Evolutionary conservation across 345 rosid species (phyloP).

Genomic region (Nasturtium officinale): DNA sequence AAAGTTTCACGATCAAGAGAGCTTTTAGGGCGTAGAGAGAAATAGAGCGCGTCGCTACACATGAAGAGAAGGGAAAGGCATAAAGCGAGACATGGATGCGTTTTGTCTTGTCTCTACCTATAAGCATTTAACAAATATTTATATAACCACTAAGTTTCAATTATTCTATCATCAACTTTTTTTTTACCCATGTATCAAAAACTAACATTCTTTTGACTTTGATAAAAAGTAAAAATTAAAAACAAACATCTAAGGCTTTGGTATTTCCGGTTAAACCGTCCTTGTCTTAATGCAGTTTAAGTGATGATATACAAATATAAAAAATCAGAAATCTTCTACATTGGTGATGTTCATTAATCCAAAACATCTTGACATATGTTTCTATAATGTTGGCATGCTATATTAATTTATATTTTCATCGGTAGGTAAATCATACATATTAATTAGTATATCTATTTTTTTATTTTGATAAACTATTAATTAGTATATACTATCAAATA

Average conservation of each 20-base stretch:
- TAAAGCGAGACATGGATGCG: slow-evolving; percentile 37
- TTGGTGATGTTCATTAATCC: too few species aligned
- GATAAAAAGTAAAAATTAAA: background rate
- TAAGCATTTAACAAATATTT: slow-evolving; percentile 22
- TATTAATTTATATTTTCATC: too few species aligned
- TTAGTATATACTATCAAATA: background rate
- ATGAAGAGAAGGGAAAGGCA: slow-evolving; percentile 30
- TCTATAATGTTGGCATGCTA: too few species aligned
- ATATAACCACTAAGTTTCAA: slow-evolving; percentile 35
- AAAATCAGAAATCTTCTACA: too few species aligned
- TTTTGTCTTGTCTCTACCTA: slow-evolving; percentile 36
- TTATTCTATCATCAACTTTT: slow-evolving; percentile 13
- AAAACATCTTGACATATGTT: too few species aligned
- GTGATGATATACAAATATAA: background rate
- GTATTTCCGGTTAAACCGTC: background rate
- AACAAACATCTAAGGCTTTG: background rate
- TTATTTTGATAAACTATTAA: too few species aligned
- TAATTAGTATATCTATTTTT: too few species aligned
- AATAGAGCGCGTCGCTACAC: slow-evolving; percentile 33
- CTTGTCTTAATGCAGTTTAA: background rate
- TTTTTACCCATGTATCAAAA: background rate
- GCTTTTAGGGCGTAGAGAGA: slow-evolving; percentile 35
- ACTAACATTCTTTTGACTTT: background rate
- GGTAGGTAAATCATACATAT: too few species aligned
- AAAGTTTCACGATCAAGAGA: slow-evolving; percentile 40